Evolutionary conservation across 2,329 filamentous ascomycete species (phyloP), one percentile per base, ranked within the genome.

Genomic region (Dothiorella sarmentorum): DNA sequence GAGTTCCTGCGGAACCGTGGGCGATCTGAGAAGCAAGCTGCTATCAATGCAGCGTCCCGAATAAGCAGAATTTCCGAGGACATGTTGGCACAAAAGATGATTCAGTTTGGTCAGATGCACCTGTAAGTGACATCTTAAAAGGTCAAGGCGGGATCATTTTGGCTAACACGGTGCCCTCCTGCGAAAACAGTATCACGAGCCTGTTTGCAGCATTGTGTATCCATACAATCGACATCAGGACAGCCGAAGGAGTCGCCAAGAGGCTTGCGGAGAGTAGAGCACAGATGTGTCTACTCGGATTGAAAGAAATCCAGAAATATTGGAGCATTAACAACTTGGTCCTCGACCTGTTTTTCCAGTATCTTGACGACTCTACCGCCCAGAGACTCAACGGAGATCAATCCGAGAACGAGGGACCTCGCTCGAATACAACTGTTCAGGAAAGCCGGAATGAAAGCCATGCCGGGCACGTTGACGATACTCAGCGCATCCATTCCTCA

Each of bases 321-420:
- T 81, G 78, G 78, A 76, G 79, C 49, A 65, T 80, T 7, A 76
- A 76, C 13, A 80, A 80, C 56, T 77, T 76, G 75, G 74, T 80
- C 0, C 63, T 80, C 2, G 71, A 80, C 60, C 65, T 80, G 0
- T 81, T 81, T 60, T 78, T 80, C 29, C 76, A 77, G 5, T 79
- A 76, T 43, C 63, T 78, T 2, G 78, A 80, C 61, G 72, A 75
- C 47, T 71, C 74, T 18, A 79, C 75, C 0, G 76, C 77, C 2
- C 70, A 69, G 9, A 69, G 72, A 15, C 65, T 79, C 18, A 33
- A 29, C 1, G 49, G 49, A 24, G 33, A 29, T 15, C 49, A 27
- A 3, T 5, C 33, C 2, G 33, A 40, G 2, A 13, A 7, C 33
- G n/a, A 1, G 7, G 18, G 18, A 22, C 9, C 17, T 11, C 31